Base-by-base conservation (phyloP, 2,329 filamentous ascomycete genomes). In the Calonectria montana region DNA sequence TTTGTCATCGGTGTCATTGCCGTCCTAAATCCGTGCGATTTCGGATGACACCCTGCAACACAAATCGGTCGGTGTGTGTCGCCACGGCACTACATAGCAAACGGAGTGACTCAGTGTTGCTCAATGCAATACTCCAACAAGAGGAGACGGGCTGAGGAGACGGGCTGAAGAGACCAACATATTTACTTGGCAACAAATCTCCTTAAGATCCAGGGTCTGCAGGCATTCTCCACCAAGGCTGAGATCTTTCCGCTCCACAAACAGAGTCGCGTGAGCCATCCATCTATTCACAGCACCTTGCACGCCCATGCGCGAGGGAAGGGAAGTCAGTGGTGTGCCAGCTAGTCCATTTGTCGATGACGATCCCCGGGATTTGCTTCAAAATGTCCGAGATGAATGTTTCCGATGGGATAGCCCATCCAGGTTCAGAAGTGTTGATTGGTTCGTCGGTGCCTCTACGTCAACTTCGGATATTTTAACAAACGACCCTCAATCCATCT, bases 11-110 rank as follows among this genome's bases (percentile, higher is more conserved):
- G 16, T 27, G 41, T 39, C 57, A 66, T 70, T 45, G 13, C 69
- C 69, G 69, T 41, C n/a, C 25, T 72, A 68, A 61, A 50, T 18
- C 70, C 61, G 70, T 62, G 70, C 70, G 70, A 72, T 69, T 61
- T 72, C 65, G 70, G 70, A 63, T 41, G 53, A 29, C 48, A 35
- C 43, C 15, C 35, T 59, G 41, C 47, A 57, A 45, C 23, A 13
- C 23, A 7, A 3, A 23, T 9, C 23, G n/a, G 21, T n/a, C n/a
- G n/a, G n/a, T n/a, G n/a, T n/a, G 13, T 5, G 35, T 37, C 31
- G 31, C 53, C 21, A 59, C n/a, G 18, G 13, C 53, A 59, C 53
- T 23, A 21, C 53, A 23, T 25, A 25, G 5, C 12, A 23, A 39
- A 50, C 12, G 25, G 47, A 27, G 4, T 57, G 53, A 39, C 21